Evolutionary conservation across 306 rosid genomes (phyloP), one percentile per base, ranked within the genome.

Genomic region (Prunus davidiana): DNA sequence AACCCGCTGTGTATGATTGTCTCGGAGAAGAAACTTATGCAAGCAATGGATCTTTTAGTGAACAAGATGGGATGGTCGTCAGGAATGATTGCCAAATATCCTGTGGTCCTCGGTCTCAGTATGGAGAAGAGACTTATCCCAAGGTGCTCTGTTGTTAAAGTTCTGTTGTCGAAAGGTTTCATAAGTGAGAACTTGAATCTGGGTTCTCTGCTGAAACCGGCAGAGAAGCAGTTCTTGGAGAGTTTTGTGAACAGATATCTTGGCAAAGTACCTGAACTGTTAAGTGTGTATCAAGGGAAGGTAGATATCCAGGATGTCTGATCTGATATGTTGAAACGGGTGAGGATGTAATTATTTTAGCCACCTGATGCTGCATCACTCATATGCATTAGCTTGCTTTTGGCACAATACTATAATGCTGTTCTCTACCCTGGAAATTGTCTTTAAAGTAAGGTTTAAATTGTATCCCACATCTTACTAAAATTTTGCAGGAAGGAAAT

Each of bases 211-310:
- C 38, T 61, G 65, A 24, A 12, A 24, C 65, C 41, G 0, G 16
- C 41, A 28, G 11, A 61, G 32, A 14, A 61, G 66, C 66, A 25
- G 66, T 61, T 61, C 66, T 61, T 61, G 66, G 66, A 61, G 66
- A 61, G 5, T 19, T 61, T 61, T 61, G 66, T 61, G 64, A 58
- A 58, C 6, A 12, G 64, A 58, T 74, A 68, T 52, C 13, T 73
- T 49, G 13, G 76, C 19, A 46, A 70, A 22, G 30, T 49, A 51
- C 25, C 75, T 13, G 51, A 27, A 69, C 47, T 75, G 38, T n/a
- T 75, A 27, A 72, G 72, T 76, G 25, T 83, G 3, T 86, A 75
- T 38, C 43, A 78, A 47, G 51, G 69, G 38, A 78, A 69, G 20
- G n/a, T 65, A 76, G 56, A 46, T 15, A 55, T 55, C 25, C 60